Base-by-base conservation (phyloP, 2,329 filamentous ascomycete genomes). In the Aspergillus sp. region DNA sequence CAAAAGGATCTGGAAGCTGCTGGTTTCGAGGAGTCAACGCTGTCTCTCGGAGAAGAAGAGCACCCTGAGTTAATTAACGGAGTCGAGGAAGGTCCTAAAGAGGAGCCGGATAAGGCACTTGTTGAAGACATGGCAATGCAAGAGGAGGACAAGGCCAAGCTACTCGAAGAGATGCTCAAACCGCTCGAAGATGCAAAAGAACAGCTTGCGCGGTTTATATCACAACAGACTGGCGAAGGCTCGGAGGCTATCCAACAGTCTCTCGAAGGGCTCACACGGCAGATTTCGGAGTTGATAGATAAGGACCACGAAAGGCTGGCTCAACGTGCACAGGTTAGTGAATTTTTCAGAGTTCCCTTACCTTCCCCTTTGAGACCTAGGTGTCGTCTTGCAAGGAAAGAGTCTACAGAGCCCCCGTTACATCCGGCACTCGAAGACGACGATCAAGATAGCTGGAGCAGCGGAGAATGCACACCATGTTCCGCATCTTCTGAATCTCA, bases 261-360 rank as follows among this genome's bases (percentile, higher is more conserved):
- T 12, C 70, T 68, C 41, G 66, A 71, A 38, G 73, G 77, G 51
- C 69, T 78, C 42, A 65, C 74, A 18, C 75, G 74, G 54, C 73
- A 76, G 61, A 79, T 78, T 39, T 78, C 77, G n/a, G 81, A 80
- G 26, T 78, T 83, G 41, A 79, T 83, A 59, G 84, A 84, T 72
- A 85, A 85, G 63, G 84, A 78, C 49, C 66, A 74, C 22, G 75
- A 77, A 57, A 70, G 72, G 34, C 67, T 78, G 30, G 74, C 74
- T 30, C 71, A 76, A 58, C 74, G 75, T 58, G 74, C 74, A 59
- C 74, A 77, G 74, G 75, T 77, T 36, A 69, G 71, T 73, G 30
- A 50, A 9, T 4, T 36, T 20, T 45, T 39, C n/a, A 8, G 43
- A 48, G 47, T 41, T 22, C 20, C 22, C 45, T 42, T 38, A 32